Evolutionary conservation across 768 basidiomycete genomes (phyloP).

Genomic region (Calocybe cyanea): DNA sequence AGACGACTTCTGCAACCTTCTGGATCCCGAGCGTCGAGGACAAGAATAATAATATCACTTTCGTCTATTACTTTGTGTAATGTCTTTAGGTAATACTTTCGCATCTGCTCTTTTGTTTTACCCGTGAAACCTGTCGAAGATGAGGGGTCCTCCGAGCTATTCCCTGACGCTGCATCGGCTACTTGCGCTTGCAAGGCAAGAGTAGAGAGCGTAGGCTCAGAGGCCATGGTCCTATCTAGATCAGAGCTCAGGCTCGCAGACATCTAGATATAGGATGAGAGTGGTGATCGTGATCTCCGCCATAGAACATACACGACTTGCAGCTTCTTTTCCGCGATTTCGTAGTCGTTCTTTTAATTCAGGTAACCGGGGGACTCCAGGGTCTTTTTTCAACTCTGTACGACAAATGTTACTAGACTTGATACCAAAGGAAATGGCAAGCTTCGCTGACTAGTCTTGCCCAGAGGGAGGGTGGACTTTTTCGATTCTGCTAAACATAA

Average conservation of each 20-base stretch:
- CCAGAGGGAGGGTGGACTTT: constrained; percentile 33
- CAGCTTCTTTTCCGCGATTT: constrained; percentile 47
- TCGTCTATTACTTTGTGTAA: constrained; percentile 92
- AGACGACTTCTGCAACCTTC: constrained; percentile 88
- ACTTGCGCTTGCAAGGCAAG: constrained; percentile 52
- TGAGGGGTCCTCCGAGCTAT: constrained; percentile 24
- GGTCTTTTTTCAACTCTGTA: constrained; percentile 83
- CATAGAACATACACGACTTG: constrained; percentile 32
- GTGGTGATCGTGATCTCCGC: not conserved
- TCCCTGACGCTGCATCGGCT: constrained; percentile 20
- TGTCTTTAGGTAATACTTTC: constrained; percentile 71
- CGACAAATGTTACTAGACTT: not conserved
- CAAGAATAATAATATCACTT: constrained; percentile 85
- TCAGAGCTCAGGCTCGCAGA: constrained; percentile 31
- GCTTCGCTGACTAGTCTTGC: constrained; percentile 35
- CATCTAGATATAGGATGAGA: constrained; percentile 6
- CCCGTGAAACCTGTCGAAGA: constrained; percentile 25
- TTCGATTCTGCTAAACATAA: constrained; percentile 28
- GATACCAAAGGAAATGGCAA: not conserved
- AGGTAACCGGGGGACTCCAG: constrained; percentile 81
- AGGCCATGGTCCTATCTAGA: constrained; percentile 66
- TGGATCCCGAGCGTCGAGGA: constrained; percentile 92
- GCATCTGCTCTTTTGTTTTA: constrained; percentile 67
- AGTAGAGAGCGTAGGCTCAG: constrained; percentile 58
- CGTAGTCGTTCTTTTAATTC: constrained; percentile 56